Evolutionary conservation across 2,329 filamentous ascomycete species (phyloP).

Genomic region (Scedosporium dehoogii): DNA sequence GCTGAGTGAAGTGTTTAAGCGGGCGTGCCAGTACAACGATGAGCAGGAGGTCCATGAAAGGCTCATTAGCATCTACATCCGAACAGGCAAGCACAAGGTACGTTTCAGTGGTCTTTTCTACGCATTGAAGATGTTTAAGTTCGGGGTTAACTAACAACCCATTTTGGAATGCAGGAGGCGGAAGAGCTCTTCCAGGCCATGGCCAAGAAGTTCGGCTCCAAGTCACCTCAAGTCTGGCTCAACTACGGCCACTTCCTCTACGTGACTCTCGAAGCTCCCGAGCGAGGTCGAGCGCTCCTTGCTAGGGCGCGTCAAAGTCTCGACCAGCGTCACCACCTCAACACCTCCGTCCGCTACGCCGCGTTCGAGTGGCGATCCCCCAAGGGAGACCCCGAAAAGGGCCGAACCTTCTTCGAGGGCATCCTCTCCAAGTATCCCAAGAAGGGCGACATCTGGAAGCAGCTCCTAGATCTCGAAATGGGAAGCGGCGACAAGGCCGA

Average conservation of each 20-base stretch:
- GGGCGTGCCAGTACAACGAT: slow-evolving; percentile 90
- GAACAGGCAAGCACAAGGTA: slow-evolving; percentile 76
- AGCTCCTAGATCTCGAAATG: slow-evolving; percentile 79
- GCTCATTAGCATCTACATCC: slow-evolving; percentile 88
- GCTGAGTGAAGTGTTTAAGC: slow-evolving; percentile 78
- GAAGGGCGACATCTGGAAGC: slow-evolving; percentile 86
- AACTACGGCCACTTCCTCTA: slow-evolving; percentile 95
- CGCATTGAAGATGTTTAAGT: not conserved
- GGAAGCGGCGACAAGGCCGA: slow-evolving; percentile 43
- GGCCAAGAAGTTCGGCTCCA: slow-evolving; percentile 80
- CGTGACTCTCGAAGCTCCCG: slow-evolving; percentile 57
- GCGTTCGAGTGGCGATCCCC: slow-evolving; percentile 81
- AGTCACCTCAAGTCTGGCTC: slow-evolving; percentile 72
- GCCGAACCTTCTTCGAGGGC: slow-evolving; percentile 88
- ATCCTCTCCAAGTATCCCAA: slow-evolving; percentile 78
- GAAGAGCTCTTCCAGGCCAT: slow-evolving; percentile 80
- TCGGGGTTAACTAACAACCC: slow-evolving; percentile 16
- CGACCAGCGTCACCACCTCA: slow-evolving; percentile 50
- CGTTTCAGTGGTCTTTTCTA: slow-evolving; percentile 19
- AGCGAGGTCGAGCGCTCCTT: slow-evolving; percentile 68
- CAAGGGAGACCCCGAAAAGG: slow-evolving; percentile 77
- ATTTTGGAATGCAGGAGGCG: slow-evolving; percentile 54
- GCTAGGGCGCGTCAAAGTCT: slow-evolving; percentile 79
- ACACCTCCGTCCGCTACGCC: slow-evolving; percentile 78
- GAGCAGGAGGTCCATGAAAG: slow-evolving; percentile 81